These are phyloP conservation scores for Nakazawaea molendinolei DNA, from an alignment of 805 yeast species.

Conservation along the genomic window DNA sequence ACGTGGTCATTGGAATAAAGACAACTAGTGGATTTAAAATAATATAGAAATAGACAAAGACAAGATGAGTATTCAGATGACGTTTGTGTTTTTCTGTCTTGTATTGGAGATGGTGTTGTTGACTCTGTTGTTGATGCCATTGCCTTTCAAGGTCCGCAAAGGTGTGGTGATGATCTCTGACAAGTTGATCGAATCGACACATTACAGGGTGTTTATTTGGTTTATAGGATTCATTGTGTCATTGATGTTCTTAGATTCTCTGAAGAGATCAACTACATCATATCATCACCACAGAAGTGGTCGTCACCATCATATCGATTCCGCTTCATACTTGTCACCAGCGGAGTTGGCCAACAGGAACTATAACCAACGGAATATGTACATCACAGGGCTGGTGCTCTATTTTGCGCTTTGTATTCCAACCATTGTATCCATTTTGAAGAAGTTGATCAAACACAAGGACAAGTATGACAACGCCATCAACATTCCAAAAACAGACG, in stretches of 20 bases:
- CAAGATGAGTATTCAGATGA: constrained; percentile 41
- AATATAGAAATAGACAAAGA: too few species aligned
- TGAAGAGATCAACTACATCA: constrained; percentile 12
- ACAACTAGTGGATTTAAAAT: too few species aligned
- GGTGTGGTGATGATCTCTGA: constrained; percentile 29
- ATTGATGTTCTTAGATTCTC: constrained; percentile 43
- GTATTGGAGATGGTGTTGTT: constrained; percentile 38
- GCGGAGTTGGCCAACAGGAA: constrained; percentile 43
- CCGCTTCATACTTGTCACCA: constrained; percentile 19
- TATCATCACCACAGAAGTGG: constrained; percentile 1
- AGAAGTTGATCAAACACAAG: constrained; percentile 35
- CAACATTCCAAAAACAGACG: constrained; percentile 19
- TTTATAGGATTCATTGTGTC: constrained; percentile 33
- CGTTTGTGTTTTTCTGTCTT: constrained; percentile 34
- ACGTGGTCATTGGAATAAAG: too few species aligned
- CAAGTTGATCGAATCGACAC: constrained; percentile 24
- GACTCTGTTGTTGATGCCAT: constrained; percentile 38
- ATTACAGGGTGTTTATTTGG: constrained; percentile 34
- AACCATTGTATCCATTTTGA: constrained; percentile 36
- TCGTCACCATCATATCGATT: constrained; percentile 5
- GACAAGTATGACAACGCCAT: constrained; percentile 16
- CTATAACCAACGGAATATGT: constrained; percentile 51
- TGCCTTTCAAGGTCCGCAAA: constrained; percentile 36
- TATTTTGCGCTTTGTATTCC: constrained; percentile 38
- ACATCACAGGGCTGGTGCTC: constrained; percentile 47